Percentiles rank a stretch among this genome's conserved stretches.
Evolutionary conservation across 306 rosid genomes (phyloP).

Genomic region (Casuarina glauca): DNA sequence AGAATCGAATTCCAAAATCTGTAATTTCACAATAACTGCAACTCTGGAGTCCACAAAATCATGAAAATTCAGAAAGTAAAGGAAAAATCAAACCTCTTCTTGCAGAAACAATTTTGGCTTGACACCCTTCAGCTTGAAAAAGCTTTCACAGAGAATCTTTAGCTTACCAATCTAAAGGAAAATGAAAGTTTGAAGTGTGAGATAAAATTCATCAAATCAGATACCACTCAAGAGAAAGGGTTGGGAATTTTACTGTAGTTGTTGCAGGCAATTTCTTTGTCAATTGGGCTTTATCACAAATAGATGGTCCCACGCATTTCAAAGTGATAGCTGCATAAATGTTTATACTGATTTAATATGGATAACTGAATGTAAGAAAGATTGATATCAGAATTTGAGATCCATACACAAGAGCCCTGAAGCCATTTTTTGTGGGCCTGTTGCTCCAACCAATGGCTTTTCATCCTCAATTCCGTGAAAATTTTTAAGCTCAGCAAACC

Average conservation of each 20-base stretch:
- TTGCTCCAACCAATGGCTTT: conserved; percentile 43
- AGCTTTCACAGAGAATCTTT: conserved; percentile 86
- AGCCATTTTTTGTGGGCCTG: conserved; percentile 77
- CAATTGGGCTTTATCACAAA: conserved; percentile 81
- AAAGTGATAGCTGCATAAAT: conserved; percentile 77
- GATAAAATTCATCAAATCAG: conserved; percentile 27
- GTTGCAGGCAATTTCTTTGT: conserved; percentile 84
- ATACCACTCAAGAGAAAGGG: background rate
- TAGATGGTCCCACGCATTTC: conserved; percentile 89
- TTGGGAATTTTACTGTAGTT: conserved; percentile 54
- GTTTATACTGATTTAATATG: conserved; percentile 24
- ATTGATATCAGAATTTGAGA: background rate
- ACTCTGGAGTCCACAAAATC: conserved; percentile 5
- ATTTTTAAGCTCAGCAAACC: conserved; percentile 73
- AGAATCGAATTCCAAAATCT: background rate
- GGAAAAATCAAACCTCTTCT: conserved; percentile 67
- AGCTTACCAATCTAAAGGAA: conserved; percentile 78
- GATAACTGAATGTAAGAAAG: conserved; percentile 15
- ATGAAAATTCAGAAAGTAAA: conserved; percentile 13
- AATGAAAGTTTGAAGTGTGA: conserved; percentile 17
- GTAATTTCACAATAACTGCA: background rate
- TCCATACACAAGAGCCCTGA: conserved; percentile 75
- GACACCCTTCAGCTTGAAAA: conserved; percentile 78
- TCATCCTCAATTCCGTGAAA: conserved; percentile 86
- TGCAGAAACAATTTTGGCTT: conserved; percentile 75